Percentiles rank a stretch among this genome's conserved stretches.
Evolutionary conservation across 495 filamentous ascomycete species (phyloP).

Genomic region (Endocarpon pusillum): DNA sequence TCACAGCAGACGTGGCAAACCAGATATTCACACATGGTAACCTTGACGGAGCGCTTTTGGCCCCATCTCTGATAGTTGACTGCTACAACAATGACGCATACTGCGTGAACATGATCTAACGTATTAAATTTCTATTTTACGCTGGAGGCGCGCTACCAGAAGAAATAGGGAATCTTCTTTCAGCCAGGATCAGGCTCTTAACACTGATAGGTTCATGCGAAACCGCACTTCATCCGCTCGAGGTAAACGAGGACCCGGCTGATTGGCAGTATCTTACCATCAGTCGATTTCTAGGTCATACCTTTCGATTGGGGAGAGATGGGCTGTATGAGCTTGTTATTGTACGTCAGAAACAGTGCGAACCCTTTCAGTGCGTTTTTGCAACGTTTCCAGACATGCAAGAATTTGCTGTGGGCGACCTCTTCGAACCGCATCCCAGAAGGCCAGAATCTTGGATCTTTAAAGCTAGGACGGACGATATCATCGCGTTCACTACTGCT

Average conservation of each 20-base stretch:
- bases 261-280: constrained; percentile 33
- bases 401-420: constrained; percentile 34
- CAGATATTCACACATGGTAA: constrained; percentile 1
- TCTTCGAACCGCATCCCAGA: constrained; percentile 29
- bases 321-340: constrained; percentile 29
- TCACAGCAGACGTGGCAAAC: constrained; percentile 2
- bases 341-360: constrained; percentile 21
- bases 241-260: constrained; percentile 9
- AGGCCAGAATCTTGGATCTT: constrained; percentile 28
- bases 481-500: constrained; percentile 40
- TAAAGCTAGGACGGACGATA: constrained; percentile 31
- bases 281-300: constrained; percentile 23
- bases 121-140: constrained; percentile 5
- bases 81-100: neutral
- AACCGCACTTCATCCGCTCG: constrained; percentile 15
- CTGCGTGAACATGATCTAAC: neutral
- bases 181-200: constrained; percentile 10
- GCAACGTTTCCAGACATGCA: constrained; percentile 29
- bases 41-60: constrained; percentile 2
- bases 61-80: constrained; percentile 4
- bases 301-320: constrained; percentile 18
- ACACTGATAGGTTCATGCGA: constrained; percentile 17
- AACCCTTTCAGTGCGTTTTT: constrained; percentile 29
- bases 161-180: constrained; percentile 12
- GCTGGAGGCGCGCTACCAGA: constrained; percentile 10